Conservation (phyloP, 495 filamentous ascomycete species). For the Penicillium flavigenum region DNA sequence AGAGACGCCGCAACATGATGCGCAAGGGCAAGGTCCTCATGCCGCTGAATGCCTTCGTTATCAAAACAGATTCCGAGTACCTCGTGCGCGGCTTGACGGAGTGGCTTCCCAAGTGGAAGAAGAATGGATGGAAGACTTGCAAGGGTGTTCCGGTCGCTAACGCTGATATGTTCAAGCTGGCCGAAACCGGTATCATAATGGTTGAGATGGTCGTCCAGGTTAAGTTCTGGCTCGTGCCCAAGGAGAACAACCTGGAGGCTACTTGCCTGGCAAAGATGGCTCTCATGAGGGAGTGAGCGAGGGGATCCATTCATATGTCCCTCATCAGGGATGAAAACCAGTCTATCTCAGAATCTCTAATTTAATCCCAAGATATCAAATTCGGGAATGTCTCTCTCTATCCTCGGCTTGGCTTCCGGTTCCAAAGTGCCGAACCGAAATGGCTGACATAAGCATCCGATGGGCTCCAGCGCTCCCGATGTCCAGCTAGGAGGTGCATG, state of each 20-base stretch:
- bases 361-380: background rate
- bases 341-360: background rate
- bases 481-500: background rate
- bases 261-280: background rate
- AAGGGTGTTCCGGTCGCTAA: conserved; percentile 22
- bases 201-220: conserved; percentile 14
- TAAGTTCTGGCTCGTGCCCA: conserved; percentile 19
- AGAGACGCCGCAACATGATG: background rate
- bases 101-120: conserved; percentile 41
- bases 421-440: conserved; percentile 5
- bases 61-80: conserved; percentile 51
- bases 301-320: background rate
- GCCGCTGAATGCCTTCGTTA: conserved; percentile 31
- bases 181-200: conserved; percentile 10
- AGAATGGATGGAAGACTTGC: conserved; percentile 34
- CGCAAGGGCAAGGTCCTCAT: background rate
- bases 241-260: conserved; percentile 6
- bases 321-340: background rate
- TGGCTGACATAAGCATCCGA: conserved; percentile 9
- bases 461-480: background rate
- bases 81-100: conserved; percentile 39
- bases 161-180: conserved; percentile 6
- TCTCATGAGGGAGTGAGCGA: background rate
- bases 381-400: background rate
- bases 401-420: background rate